These are phyloP conservation scores for Aspergillus funiculosus DNA, from an alignment of 495 filamentous ascomycete genomes.

Conservation along the genomic window DNA sequence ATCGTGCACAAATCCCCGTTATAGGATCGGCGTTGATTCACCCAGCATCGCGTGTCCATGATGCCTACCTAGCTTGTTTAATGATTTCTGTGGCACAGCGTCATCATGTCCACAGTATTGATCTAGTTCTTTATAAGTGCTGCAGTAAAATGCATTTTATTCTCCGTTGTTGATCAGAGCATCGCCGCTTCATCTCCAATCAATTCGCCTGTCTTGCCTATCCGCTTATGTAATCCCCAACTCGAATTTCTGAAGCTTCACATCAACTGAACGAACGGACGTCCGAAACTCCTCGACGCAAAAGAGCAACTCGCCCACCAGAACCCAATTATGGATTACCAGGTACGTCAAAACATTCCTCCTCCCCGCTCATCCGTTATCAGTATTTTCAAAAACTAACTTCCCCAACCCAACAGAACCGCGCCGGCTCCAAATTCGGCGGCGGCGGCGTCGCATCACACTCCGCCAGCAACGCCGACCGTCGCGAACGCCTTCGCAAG, in stretches of 20 bases:
- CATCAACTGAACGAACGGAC: too few species aligned
- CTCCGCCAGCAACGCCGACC: constrained; percentile 90
- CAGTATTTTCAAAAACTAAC: constrained; percentile 1
- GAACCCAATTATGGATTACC: constrained; percentile 50
- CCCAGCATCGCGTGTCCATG: constrained; percentile 33
- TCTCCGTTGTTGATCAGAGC: not conserved
- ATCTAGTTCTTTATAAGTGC: too few species aligned
- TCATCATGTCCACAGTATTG: too few species aligned
- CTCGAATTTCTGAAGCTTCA: constrained; percentile 15
- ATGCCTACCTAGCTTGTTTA: not conserved
- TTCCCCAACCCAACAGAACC: constrained; percentile 68
- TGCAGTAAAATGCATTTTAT: too few species aligned
- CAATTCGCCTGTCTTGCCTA: constrained; percentile 11
- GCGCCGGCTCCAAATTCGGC: constrained; percentile 96
- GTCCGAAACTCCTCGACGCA: too few species aligned
- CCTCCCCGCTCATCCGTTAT: too few species aligned
- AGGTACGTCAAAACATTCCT: constrained; percentile 34
- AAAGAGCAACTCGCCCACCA: too few species aligned
- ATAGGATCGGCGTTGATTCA: constrained; percentile 74
- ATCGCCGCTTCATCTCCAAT: constrained; percentile 12
- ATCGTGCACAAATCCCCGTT: constrained; percentile 72
- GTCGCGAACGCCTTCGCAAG: constrained; percentile 93
- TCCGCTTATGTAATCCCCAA: constrained; percentile 27
- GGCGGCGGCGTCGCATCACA: constrained; percentile 94
- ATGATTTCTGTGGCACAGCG: not conserved